Conservation (phyloP, 768 basidiomycete species). For the Hydnomerulius pinastri region DNA sequence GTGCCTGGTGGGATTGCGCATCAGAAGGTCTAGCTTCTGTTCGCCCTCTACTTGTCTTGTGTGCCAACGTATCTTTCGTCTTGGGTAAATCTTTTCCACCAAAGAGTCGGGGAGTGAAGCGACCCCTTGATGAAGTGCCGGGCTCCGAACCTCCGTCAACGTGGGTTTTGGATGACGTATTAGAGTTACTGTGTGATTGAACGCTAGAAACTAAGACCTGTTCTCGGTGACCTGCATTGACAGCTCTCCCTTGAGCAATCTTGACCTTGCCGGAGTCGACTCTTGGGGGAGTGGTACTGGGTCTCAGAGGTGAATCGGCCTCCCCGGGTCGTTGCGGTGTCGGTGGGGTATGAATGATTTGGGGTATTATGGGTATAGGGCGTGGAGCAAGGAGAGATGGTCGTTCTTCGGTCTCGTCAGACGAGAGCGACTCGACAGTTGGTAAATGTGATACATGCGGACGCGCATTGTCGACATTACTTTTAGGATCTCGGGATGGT, state of each 20-base stretch:
- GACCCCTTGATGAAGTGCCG: constrained; percentile 15
- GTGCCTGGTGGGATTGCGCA: constrained; percentile 8
- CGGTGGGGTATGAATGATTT: constrained; percentile 38
- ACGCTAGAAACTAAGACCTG: constrained; percentile 28
- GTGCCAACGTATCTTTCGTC: constrained; percentile 21
- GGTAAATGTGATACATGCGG: constrained; percentile 16
- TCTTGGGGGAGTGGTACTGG: constrained; percentile 5
- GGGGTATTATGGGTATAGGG: constrained; percentile 26
- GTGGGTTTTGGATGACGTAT: background rate
- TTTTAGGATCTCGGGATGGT: background rate
- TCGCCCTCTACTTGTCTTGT: constrained; percentile 29
- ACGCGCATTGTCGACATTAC: background rate
- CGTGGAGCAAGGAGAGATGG: constrained; percentile 33
- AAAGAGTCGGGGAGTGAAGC: constrained; percentile 34
- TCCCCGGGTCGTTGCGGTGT: constrained; percentile 33
- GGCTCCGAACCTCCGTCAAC: background rate
- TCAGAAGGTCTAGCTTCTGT: constrained; percentile 6
- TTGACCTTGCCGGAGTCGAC: constrained; percentile 19
- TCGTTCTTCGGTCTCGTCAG: constrained; percentile 22
- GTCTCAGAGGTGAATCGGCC: constrained; percentile 6
- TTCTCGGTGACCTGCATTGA: constrained; percentile 21
- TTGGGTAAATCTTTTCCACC: constrained; percentile 25
- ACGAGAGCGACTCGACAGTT: constrained; percentile 28
- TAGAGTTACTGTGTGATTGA: constrained; percentile 13
- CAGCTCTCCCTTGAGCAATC: constrained; percentile 9